Evolutionary conservation across 805 yeast species (phyloP).

Genomic region (Candida taoyuanica): DNA sequence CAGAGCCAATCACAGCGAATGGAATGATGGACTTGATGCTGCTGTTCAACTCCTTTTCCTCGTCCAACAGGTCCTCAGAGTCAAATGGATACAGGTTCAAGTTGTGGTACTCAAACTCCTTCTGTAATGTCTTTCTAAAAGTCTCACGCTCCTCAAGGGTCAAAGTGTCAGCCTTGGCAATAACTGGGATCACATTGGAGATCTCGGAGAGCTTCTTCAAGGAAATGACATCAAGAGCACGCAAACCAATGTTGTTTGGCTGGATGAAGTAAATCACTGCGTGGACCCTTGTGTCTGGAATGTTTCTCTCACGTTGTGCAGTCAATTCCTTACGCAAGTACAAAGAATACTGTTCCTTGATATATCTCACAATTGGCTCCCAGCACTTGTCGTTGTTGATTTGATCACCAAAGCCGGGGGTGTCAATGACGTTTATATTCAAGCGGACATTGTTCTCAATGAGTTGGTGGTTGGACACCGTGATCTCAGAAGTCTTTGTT

Average conservation of each 20-base stretch:
- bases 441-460: conserved; percentile 85
- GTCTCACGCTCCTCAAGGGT: conserved; percentile 79
- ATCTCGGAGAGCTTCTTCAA: conserved; percentile 82
- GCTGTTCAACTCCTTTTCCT: conserved; percentile 66
- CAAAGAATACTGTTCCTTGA: conserved; percentile 90
- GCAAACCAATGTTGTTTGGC: conserved; percentile 84
- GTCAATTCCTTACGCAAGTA: conserved; percentile 91
- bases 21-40: conserved; percentile 79
- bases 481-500: conserved; percentile 82
- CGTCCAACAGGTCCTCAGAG: conserved; percentile 60
- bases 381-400: conserved; percentile 92
- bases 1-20: conserved; percentile 92
- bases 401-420: conserved; percentile 98
- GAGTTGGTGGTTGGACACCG: conserved; percentile 62
- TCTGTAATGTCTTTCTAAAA: conserved; percentile 73
- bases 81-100: conserved; percentile 85
- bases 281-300: conserved; percentile 88
- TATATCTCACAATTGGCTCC: conserved; percentile 93
- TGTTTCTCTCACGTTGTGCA: conserved; percentile 81
- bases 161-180: conserved; percentile 88
- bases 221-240: conserved; percentile 76
- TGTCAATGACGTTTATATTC: conserved; percentile 85
- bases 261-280: conserved; percentile 87
- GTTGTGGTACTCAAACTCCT: conserved; percentile 67
- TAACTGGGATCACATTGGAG: conserved; percentile 91